Evolutionary conservation across 805 yeast genomes (phyloP), one percentile per base, ranked within the genome.

Genomic region (Monosporozyma aquatica): DNA sequence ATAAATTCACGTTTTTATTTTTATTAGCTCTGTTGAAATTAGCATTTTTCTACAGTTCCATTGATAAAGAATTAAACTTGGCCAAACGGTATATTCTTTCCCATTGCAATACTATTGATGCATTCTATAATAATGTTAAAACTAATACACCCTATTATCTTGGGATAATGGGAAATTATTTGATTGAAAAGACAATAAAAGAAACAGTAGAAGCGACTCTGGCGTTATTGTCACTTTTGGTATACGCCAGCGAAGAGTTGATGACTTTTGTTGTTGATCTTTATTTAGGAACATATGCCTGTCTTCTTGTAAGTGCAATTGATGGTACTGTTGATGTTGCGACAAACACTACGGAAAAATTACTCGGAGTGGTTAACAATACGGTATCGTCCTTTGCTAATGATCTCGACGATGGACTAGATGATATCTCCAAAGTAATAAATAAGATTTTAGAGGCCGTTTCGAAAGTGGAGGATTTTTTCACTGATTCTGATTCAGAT

Each of bases 251-350:
- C 6, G 80, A 83, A 50, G 68, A 71, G 33, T 48, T 87, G 32
- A 56, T 85, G 0, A 55, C 76, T 4, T 85, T 90, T 55, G 65
- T 76, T 6, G 64, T 90, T 7, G 87, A 87, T 25, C 52, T 90
- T 48, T 74, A 82, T 38, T 60, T 87, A 2, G 97, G 97, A 0
- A 92, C 97, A 0, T 86, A 85, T 61, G 80, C 82, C 0, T 92
- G 98, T 60, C 66, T 92, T 11, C 58, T 87, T 11, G 76, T 83
- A 0, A 80, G 92, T 5, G 76, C 87, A 0, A 68, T 89, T 6
- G 80, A 76, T 52, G 85, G 89, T 3, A 72, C 84, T 0, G 81
- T 80, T 1, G 78, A 76, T 49, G 76, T 78, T 24, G 94, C 94
- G 0, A 58, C 84, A 1, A 82, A 84, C 54, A 75, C 86, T 1